Evolutionary conservation across 108 stramenopile genomes (phyloP), one percentile per base, ranked within the genome.

Genomic region (Skeletonema costatum): DNA sequence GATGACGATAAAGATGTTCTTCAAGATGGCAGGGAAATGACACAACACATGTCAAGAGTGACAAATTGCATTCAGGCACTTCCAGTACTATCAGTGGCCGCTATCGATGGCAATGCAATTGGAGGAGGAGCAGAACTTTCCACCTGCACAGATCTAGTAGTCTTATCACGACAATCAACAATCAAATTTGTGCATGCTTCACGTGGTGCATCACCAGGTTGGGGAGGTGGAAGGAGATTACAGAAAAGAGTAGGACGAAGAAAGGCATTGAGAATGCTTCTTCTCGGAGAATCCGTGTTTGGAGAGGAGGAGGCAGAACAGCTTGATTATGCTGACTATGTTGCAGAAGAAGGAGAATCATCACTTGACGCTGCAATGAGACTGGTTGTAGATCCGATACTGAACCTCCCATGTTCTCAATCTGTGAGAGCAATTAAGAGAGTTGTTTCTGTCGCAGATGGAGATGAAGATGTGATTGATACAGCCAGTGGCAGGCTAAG

Each of bases 91-190:
- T 76, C 75, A 5, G 51, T 83, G 4, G 39, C 71, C 8, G 82
- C 82, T 0, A 29, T 83, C 1, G 75, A 83, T 60, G 82, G 82
- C 3, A 42, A 73, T 65, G 82, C 75, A 35, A 46, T 76, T 12
- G 82, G 82, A n/a, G 82, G 82, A 25, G 82, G 82, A 9, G 82
- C 82, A 30, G 81, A 82, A 64, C 69, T 82, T 11, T 35, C 70
- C 1, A 82, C 81, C 2, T 71, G 66, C 39, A 76, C 81, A 29
- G 81, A 82, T 76, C 60, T 76, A 21, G 75, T 82, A 31, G 81
- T 82, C 2, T n/a, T 82, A 19, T 71, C 75, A 19, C 62, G 56
- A 3, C 19, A 60, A 29, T 74, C 81, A 2, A 58, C 48, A 32
- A 58, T 82, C 9, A 68, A 68, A 31, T 82, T 82, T 64, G 81